These are phyloP conservation scores for Polytrichum formosum DNA, from an alignment of 225 moss, liverwort and hornwort species.

Conservation along the genomic window DNA sequence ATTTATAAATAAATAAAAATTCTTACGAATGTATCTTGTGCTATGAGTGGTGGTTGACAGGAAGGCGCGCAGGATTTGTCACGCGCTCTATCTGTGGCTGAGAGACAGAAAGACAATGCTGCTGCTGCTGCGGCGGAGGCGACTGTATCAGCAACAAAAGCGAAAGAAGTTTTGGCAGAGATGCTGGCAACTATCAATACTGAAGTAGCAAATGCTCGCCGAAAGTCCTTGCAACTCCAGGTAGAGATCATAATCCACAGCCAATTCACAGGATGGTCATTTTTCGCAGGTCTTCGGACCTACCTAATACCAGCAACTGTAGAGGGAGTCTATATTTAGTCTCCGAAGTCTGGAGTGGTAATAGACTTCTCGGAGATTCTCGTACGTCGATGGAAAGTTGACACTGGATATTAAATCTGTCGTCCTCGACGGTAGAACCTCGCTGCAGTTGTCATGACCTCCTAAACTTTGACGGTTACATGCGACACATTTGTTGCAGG, in stretches of 20 bases:
- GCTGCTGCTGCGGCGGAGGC: slow-evolving; percentile 73
- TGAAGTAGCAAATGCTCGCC: slow-evolving; percentile 62
- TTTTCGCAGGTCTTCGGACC: too few relatives aligned
- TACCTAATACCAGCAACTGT: too few relatives aligned
- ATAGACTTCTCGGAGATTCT: too few relatives aligned
- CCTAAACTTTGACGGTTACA: not conserved
- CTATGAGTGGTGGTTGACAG: slow-evolving; percentile 33
- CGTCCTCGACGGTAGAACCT: too few relatives aligned
- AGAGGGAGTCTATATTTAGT: too few relatives aligned
- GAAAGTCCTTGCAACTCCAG: slow-evolving; percentile 56
- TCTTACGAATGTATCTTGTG: too few relatives aligned
- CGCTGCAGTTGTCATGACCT: too few relatives aligned
- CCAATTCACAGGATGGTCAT: too few relatives aligned
- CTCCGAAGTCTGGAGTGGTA: too few relatives aligned
- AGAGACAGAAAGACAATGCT: slow-evolving; percentile 71
- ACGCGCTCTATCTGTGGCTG: slow-evolving; percentile 50
- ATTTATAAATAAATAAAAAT: too few relatives aligned
- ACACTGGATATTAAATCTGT: too few relatives aligned
- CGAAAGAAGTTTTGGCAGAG: slow-evolving; percentile 59
- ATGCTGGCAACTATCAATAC: slow-evolving; percentile 55
- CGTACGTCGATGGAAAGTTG: too few relatives aligned
- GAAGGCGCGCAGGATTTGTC: slow-evolving; percentile 63
- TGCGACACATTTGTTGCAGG: slow-evolving; percentile 25
- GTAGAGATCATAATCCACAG: slow-evolving; percentile 1
- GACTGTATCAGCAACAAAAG: slow-evolving; percentile 61